Conservation (phyloP, 345 rosid genomes). For the Citrus mangshanensis region DNA sequence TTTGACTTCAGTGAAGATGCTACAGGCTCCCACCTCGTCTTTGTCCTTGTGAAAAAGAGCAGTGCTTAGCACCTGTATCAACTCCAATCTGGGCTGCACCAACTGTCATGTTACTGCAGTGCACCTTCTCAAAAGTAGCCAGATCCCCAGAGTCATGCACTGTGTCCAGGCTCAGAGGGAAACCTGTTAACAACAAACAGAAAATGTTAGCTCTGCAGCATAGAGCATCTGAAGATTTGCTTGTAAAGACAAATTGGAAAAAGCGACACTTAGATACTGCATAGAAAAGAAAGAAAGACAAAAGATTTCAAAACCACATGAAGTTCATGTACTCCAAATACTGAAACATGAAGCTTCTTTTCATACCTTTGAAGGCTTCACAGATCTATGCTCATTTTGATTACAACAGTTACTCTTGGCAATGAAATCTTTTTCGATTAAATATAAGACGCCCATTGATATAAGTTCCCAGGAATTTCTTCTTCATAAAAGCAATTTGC, state of each 20-base stretch:
- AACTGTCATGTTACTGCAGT: slow-evolving; percentile 23
- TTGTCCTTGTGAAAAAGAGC: slow-evolving; percentile 33
- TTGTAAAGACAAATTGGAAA: not conserved
- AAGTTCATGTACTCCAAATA: not conserved
- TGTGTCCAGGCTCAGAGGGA: slow-evolving; percentile 20
- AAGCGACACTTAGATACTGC: not conserved
- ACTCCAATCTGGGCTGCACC: slow-evolving; percentile 30
- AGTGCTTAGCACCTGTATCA: slow-evolving; percentile 5
- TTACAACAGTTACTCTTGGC: too few relatives aligned
- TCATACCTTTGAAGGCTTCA: not conserved
- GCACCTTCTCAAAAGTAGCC: slow-evolving; percentile 19
- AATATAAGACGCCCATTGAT: not conserved
- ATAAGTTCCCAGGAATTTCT: not conserved
- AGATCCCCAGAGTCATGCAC: slow-evolving; percentile 6
- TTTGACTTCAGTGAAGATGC: slow-evolving; percentile 71
- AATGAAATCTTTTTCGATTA: too few relatives aligned
- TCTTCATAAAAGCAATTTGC: not conserved
- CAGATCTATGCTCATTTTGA: not conserved
- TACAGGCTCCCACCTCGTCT: slow-evolving; percentile 63
- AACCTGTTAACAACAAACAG: slow-evolving; percentile 25
- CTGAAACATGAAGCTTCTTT: not conserved
- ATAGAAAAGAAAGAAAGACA: not conserved
- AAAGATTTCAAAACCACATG: not conserved
- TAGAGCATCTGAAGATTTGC: not conserved
- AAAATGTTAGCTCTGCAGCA: not conserved